Base-by-base conservation (phyloP, 768 basidiomycete genomes). In the Russula ochroleuca region DNA sequence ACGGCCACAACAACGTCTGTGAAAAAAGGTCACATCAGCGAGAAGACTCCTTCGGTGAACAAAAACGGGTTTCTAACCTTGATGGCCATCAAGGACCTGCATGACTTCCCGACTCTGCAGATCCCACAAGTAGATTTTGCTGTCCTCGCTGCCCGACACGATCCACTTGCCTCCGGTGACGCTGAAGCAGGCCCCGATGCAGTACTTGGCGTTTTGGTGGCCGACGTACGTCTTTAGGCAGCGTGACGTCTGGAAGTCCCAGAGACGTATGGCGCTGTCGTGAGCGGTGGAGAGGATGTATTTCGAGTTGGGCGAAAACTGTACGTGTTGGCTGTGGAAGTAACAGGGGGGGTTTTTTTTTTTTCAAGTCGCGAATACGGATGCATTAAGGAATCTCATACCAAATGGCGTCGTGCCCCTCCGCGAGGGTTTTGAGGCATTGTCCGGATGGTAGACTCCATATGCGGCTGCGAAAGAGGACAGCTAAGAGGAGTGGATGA, bases 281-380 rank as follows among this genome's bases (percentile, higher is more conserved):
- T 98, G 89, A 0, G 96, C 92, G 0, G 94, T 92, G 1, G 94
- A 94, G 57, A 99, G 81, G 57, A 99, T 89, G 75, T 93, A 95
- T 75, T 91, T 92, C 8, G 92, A 94, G 70, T 97, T 97, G 10
- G 96, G 96, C 0, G 95, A 95, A 77, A 99, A 98, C 70, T 88
- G 85, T 17, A 94, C 93, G 70, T 90, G 88, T 75, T 95, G 92
- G 65, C 92, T 92, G 70, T 49, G 15, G 21, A 14, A 13, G 11
- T 21, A 45, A n/a, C 0, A 3, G 21, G 45, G 17, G 2, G 21
- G 45, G 17, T 41, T 7, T 17, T 19, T 41, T 47, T 13, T 14
- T 25, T 25, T 50, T 9, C 15, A 25, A 28, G 48, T 49, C 47
- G 40, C 5, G 40, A 21, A 10, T 1, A 19, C 8, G 43, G 43